phyloP scores from a whole-genome alignment of 2,329 filamentous ascomycete genomes.

The Metarhizium humberi region DNA sequence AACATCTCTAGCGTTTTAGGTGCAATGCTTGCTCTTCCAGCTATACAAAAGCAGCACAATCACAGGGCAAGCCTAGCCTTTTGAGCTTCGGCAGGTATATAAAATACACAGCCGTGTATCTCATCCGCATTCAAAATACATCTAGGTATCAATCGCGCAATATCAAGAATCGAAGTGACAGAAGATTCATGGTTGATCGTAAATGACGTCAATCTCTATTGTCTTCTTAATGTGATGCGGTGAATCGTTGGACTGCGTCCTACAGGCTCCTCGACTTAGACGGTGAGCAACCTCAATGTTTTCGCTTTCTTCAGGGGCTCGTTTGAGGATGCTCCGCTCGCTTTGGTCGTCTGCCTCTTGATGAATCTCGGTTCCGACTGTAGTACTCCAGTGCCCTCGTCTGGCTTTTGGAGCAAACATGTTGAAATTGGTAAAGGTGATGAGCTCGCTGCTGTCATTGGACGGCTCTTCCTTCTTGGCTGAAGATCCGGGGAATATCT shows the following conservation, averaged over 20 bases:
- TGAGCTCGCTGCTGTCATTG: neutral
- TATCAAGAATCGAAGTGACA: neutral
- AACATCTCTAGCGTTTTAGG: neutral
- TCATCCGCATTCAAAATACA: no score
- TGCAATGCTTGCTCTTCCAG: neutral
- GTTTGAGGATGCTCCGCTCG: conserved; percentile 2
- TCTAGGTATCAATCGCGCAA: no score
- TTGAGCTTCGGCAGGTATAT: no score
- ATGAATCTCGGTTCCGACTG: conserved; percentile 1
- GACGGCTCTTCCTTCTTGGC: neutral
- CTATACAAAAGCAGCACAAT: no score
- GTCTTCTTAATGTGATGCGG: conserved; percentile 4
- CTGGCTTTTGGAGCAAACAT: neutral
- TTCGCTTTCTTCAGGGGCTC: neutral
- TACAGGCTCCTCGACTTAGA: neutral
- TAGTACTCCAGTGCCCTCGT: conserved; percentile 6
- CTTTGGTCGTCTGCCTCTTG: conserved; percentile 1
- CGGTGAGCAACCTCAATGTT: conserved; percentile 1
- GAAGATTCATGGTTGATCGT: neutral
- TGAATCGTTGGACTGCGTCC: neutral
- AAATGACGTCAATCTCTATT: conserved; percentile 4
- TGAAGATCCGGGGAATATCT: conserved; percentile 2
- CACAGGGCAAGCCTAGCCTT: no score
- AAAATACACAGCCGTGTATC: neutral
- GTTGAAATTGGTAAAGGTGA: conserved; percentile 7